Evolutionary conservation across 331 rosid genomes (phyloP).

Genomic region (Rosa hybrid): DNA sequence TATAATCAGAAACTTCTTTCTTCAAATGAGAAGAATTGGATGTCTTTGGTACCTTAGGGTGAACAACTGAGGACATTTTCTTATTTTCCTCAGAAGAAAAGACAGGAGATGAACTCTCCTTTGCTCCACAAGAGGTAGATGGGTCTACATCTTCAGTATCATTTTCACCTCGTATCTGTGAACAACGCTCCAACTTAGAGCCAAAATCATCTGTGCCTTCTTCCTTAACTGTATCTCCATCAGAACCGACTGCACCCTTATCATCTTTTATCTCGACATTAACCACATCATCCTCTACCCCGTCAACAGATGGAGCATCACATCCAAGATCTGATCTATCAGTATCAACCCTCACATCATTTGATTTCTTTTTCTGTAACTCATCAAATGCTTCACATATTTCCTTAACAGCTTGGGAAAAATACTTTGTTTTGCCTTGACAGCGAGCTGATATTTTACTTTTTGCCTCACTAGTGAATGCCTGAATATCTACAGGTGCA

Average conservation of each 20-base stretch:
- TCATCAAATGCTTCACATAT: slow-evolving; percentile 86
- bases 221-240: slow-evolving; percentile 38
- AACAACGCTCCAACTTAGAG: slow-evolving; percentile 61
- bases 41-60: slow-evolving; percentile 35
- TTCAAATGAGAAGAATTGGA: slow-evolving; percentile 31
- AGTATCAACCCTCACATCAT: slow-evolving; percentile 60
- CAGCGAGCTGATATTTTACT: slow-evolving; percentile 64
- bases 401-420: slow-evolving; percentile 91
- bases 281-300: slow-evolving; percentile 37
- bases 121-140: slow-evolving; percentile 33
- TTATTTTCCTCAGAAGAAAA: slow-evolving; percentile 49
- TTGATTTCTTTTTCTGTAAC: slow-evolving; percentile 53
- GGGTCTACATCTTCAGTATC: slow-evolving; percentile 49
- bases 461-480: slow-evolving; percentile 72
- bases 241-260: slow-evolving; percentile 37
- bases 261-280: slow-evolving; percentile 54
- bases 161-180: slow-evolving; percentile 50
- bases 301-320: slow-evolving; percentile 65
- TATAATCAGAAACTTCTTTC: slow-evolving; percentile 32
- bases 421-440: slow-evolving; percentile 72
- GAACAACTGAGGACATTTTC: slow-evolving; percentile 32
- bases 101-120: slow-evolving; percentile 49
- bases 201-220: slow-evolving; percentile 35
- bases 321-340: slow-evolving; percentile 66
- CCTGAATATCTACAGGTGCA: slow-evolving; percentile 88